Base-by-base conservation (phyloP, 176 grass and related monocot species). In the Zea luxurians region DNA sequence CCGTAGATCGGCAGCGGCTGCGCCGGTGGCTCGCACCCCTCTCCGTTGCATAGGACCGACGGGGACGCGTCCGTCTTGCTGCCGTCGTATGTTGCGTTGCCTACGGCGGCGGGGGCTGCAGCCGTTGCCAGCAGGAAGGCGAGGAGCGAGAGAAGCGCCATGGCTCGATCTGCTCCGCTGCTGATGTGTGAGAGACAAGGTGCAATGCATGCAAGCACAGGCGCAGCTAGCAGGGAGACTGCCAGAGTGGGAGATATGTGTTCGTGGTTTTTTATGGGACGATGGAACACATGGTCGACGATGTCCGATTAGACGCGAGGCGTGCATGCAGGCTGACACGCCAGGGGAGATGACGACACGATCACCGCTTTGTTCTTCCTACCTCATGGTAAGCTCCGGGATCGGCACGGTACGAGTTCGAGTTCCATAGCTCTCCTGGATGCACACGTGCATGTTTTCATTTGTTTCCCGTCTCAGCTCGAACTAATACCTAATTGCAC, bases 301-400 rank as follows among this genome's bases (percentile, higher is more conserved):
- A 57, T 8, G 7, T 38, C 4, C 6, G 47, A 10, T 12, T 59
- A 34, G 38, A 42, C 10, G 49, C 21, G 9, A 45, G 71, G 45
- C 2, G 46, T 6, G 20, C 79, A 87, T 82, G 85, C 85, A 87
- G 13, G 41, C 5, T 43, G 85, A 87, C 85, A 87, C 43, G 70
- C 38, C 12, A 60, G 40, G 44, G 12, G 54, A 54, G 43, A 81
- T 37, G 78, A 49, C 45, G 71, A 86, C 84, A 65, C 10, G 41
- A 18, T 48, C 11, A 79, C 66, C 78, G 65, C 27, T 12, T 75
- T 36, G 49, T n/a, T 45, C 13, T 64, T 13, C 36, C 13, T 64
- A 10, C 36, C 9, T 42, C 53, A 4, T 18, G 17, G 10, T 64
- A 57, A 64, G 16, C 48, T 53, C 13, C 47, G 44, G 57, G n/a